phyloP scores from a whole-genome alignment of 345 rosid genomes.

The Litchi chinensis region DNA sequence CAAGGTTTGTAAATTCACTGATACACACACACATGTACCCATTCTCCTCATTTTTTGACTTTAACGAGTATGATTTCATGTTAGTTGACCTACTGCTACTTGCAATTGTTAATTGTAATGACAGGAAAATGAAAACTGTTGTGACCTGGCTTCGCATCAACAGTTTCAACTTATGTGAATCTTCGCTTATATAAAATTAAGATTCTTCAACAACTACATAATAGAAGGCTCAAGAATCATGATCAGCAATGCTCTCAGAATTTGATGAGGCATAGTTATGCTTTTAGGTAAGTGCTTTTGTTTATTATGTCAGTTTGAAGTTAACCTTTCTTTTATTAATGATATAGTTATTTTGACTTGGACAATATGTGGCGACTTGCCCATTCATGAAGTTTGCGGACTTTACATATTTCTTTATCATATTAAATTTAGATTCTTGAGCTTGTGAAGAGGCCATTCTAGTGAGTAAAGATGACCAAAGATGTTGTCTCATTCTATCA shows the following conservation, averaged over 20 bases:
- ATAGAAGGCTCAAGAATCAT: background rate
- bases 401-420: background rate
- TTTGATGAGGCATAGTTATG: background rate
- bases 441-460: slow-evolving; percentile 20
- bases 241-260: slow-evolving; percentile 3
- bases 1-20: background rate
- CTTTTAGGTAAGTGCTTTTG: background rate
- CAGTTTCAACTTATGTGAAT: slow-evolving; percentile 6
- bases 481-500: slow-evolving; percentile 27
- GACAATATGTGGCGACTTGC: slow-evolving; percentile 9
- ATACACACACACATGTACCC: background rate
- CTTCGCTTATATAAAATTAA: slow-evolving; percentile 4
- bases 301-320: slow-evolving; percentile 8
- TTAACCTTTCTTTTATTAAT: background rate
- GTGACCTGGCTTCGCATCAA: slow-evolving; percentile 9
- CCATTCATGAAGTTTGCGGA: slow-evolving; percentile 5
- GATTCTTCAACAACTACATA: slow-evolving; percentile 12
- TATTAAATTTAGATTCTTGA: slow-evolving; percentile 23
- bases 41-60: background rate
- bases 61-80: background rate
- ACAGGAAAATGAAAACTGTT: slow-evolving; percentile 16
- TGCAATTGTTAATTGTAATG: background rate
- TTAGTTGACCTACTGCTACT: slow-evolving; percentile 1
- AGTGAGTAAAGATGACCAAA: background rate
- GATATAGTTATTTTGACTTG: background rate